Evolutionary conservation across 2,329 filamentous ascomycete genomes (phyloP).

Genomic region (Talaromyces sp.): DNA sequence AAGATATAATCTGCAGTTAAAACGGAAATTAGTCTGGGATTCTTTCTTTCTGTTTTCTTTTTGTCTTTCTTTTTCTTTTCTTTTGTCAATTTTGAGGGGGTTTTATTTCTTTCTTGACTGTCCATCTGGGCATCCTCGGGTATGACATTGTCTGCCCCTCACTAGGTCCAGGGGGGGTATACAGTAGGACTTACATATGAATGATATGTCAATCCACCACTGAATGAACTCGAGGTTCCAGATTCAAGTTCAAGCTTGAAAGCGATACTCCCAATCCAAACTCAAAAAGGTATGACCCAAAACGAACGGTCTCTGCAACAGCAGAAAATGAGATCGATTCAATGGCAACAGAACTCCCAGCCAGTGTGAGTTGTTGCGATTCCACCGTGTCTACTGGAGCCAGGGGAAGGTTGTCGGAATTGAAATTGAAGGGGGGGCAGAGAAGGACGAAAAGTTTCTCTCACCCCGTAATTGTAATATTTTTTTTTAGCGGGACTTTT

Average conservation of each 20-base stretch:
- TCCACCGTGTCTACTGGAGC: constrained; percentile 23
- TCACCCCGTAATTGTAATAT: constrained; percentile 2
- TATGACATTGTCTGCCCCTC: not conserved
- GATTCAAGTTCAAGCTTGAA: too few species aligned
- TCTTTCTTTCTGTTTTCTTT: not conserved
- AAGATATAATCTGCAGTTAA: constrained; percentile 2
- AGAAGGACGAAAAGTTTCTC: not conserved
- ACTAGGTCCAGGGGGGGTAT: not conserved
- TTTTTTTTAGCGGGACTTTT: constrained; percentile 16
- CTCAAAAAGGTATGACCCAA: not conserved
- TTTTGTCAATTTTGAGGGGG: too few species aligned
- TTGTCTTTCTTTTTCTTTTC: not conserved
- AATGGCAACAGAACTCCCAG: constrained; percentile 32
- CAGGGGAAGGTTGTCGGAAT: constrained; percentile 23
- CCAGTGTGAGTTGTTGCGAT: constrained; percentile 32
- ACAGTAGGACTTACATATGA: not conserved
- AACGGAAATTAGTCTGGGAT: constrained; percentile 2
- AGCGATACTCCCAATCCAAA: not conserved
- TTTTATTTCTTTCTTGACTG: too few species aligned
- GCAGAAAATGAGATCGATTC: constrained; percentile 1
- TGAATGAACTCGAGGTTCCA: too few species aligned
- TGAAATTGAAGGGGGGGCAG: constrained; percentile 16
- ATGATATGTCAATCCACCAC: not conserved
- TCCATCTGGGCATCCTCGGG: not conserved
- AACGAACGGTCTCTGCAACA: constrained; percentile 7